Evolutionary conservation across 345 rosid species (phyloP).

Genomic region (Acer yangbiense): DNA sequence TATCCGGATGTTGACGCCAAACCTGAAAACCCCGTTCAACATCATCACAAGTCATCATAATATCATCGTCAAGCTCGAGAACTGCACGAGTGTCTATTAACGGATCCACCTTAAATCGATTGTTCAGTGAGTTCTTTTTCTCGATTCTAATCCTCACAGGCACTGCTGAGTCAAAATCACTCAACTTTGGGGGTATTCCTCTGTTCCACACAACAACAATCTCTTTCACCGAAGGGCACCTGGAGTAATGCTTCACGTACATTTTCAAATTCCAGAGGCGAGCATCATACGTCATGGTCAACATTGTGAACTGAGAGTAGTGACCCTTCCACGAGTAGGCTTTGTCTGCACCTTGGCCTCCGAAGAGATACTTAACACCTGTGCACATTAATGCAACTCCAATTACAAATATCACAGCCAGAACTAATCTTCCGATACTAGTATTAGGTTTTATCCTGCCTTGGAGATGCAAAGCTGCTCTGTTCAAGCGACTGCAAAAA

Average conservation of each 20-base stretch:
- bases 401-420: constrained; percentile 39
- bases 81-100: constrained; percentile 72
- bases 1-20: constrained; percentile 87
- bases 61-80: constrained; percentile 96
- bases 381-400: constrained; percentile 62
- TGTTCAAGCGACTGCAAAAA: constrained; percentile 73
- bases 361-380: constrained; percentile 62
- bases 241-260: constrained; percentile 89
- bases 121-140: constrained; percentile 71
- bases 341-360: constrained; percentile 82
- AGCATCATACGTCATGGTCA: constrained; percentile 94
- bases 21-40: constrained; percentile 82
- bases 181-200: constrained; percentile 65
- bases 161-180: constrained; percentile 79
- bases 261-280: constrained; percentile 98
- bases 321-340: constrained; percentile 68
- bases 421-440: constrained; percentile 49
- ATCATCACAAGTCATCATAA: constrained; percentile 86
- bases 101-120: constrained; percentile 79
- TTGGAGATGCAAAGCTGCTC: constrained; percentile 56
- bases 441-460: constrained; percentile 61
- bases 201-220: constrained; percentile 97
- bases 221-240: constrained; percentile 89
- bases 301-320: constrained; percentile 82
- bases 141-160: constrained; percentile 88